A percentile compares a stretch with the other conserved stretches of the same genome.
Evolutionary conservation across 1,139 yeast genomes (phyloP).

Genomic region (Hyphopichia burtonii): DNA sequence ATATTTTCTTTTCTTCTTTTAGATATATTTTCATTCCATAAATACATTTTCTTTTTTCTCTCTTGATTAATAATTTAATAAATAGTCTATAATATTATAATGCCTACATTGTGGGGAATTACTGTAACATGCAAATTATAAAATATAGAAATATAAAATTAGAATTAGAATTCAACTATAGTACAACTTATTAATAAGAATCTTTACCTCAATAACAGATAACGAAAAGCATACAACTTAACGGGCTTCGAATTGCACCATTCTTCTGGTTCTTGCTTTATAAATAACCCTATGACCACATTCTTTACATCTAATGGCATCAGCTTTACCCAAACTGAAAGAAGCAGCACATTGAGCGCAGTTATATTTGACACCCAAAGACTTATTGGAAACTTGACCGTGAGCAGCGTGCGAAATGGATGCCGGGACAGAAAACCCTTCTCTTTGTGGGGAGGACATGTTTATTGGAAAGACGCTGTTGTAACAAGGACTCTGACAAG

Average conservation of each 20-base stretch:
- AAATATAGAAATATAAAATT: neutral
- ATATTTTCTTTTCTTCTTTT: neutral
- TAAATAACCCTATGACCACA: conserved; percentile 98
- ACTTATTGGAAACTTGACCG: conserved; percentile 61
- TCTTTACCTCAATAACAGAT: too few species aligned
- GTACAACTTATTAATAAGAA: neutral
- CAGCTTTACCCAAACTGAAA: conserved; percentile 85
- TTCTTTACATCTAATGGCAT: conserved; percentile 97
- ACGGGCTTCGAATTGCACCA: conserved; percentile 66
- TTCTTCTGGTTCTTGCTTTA: conserved; percentile 95
- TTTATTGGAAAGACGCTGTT: conserved; percentile 7
- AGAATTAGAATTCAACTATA: neutral
- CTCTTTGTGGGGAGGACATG: conserved; percentile 72
- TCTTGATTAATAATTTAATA: neutral
- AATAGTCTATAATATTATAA: neutral
- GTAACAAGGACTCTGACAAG: too few species aligned
- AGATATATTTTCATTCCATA: neutral
- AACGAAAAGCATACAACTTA: conserved; percentile 13
- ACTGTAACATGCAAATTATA: neutral
- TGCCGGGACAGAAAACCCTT: conserved; percentile 89
- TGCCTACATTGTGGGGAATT: too few species aligned
- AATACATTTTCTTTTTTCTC: neutral
- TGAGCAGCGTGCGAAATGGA: conserved; percentile 67
- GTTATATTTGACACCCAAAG: conserved; percentile 84
- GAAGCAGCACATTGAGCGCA: conserved; percentile 96